Evolutionary conservation across 2,329 filamentous ascomycete genomes (phyloP).

Genomic region (Microdochium trichocladiopsis): DNA sequence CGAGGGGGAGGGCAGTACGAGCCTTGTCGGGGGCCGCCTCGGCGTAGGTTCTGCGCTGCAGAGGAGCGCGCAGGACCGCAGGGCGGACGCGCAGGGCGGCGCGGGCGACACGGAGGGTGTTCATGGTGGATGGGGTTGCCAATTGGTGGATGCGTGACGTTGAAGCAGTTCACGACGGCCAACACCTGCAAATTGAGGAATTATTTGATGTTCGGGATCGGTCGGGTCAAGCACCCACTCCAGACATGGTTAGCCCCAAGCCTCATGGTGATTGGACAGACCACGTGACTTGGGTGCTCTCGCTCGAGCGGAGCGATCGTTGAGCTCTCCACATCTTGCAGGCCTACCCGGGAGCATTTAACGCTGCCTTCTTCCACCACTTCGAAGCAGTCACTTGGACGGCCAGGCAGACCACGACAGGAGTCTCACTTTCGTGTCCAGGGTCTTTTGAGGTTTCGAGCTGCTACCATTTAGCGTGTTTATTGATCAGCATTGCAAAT

Average conservation of each 20-base stretch:
- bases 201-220: conserved; percentile 4
- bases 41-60: conserved; percentile 87
- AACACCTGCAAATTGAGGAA: conserved; percentile 38
- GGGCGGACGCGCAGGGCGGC: conserved; percentile 80
- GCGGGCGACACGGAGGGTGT: conserved; percentile 87
- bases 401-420: no score
- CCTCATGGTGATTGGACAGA: not conserved
- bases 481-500: no score
- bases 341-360: not conserved
- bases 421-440: no score
- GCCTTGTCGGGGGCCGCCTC: conserved; percentile 80
- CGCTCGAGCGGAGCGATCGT: no score
- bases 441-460: no score
- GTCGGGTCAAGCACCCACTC: not conserved
- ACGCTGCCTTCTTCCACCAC: no score
- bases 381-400: no score
- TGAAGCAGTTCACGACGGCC: conserved; percentile 28
- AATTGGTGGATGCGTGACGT: conserved; percentile 40
- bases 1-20: conserved; percentile 20
- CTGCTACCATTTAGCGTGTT: no score
- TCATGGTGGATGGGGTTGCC: conserved; percentile 63
- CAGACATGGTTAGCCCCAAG: not conserved
- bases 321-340: no score
- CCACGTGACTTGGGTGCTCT: not conserved
- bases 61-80: conserved; percentile 64